Conservation (phyloP, 805 yeast genomes). For the Candida qinlingensis region DNA sequence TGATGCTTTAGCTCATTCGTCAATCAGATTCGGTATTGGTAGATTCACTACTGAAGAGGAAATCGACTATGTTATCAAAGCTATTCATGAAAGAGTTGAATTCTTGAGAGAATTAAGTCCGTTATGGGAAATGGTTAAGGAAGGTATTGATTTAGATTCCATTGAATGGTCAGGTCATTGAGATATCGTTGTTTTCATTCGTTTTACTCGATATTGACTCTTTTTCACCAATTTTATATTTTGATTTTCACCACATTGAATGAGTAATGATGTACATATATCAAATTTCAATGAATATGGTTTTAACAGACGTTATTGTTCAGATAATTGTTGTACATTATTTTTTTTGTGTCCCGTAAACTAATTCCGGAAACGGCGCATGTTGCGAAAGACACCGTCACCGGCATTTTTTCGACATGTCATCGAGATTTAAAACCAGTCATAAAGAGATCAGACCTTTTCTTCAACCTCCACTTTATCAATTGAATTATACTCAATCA, state of each 20-base stretch:
- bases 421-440: too few relatives aligned
- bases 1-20: conserved; percentile 97
- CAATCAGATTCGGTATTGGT: conserved; percentile 95
- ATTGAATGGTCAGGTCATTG: conserved; percentile 98
- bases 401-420: too few relatives aligned
- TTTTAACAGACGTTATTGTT: too few relatives aligned
- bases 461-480: too few relatives aligned
- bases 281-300: too few relatives aligned
- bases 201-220: neutral
- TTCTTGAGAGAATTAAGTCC: conserved; percentile 91
- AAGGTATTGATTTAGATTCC: conserved; percentile 88
- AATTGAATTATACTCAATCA: too few relatives aligned
- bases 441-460: too few relatives aligned
- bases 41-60: conserved; percentile 96
- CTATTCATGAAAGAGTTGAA: conserved; percentile 83
- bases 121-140: conserved; percentile 99
- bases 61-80: conserved; percentile 86
- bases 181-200: neutral
- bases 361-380: too few relatives aligned
- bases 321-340: too few relatives aligned
- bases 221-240: neutral
- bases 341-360: too few relatives aligned
- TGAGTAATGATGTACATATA: neutral
- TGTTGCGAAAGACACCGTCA: too few relatives aligned
- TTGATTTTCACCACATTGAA: neutral